A percentile compares a stretch with the other conserved stretches of the same genome.
Conservation (phyloP, 768 basidiomycete genomes). For the Lyophyllum shimeji region DNA sequence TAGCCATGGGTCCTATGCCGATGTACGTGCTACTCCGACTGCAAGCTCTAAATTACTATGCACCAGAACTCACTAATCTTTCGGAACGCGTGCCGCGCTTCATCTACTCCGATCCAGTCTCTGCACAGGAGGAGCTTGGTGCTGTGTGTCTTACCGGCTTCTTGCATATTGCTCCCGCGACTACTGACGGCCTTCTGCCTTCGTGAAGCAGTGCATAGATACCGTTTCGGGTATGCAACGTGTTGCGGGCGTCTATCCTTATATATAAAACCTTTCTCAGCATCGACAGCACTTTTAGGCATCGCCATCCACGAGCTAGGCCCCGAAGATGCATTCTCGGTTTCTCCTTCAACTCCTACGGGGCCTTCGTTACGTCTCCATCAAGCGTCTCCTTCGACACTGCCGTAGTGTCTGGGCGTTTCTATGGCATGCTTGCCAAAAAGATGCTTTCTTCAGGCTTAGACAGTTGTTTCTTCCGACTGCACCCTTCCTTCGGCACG, state of each 20-base stretch:
- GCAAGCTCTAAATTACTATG: too few species aligned
- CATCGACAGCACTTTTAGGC: neutral
- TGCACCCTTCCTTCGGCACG: neutral
- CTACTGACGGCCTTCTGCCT: neutral
- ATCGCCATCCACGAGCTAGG: neutral
- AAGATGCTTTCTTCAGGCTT: neutral
- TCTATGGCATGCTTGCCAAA: neutral
- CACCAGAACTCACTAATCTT: too few species aligned
- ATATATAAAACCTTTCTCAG: neutral
- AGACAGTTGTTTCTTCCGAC: slow-evolving; percentile 3
- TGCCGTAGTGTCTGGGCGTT: neutral
- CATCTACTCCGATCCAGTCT: too few species aligned
- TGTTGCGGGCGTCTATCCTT: neutral
- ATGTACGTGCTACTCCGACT: too few species aligned
- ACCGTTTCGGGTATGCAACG: neutral
- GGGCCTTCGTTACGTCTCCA: neutral
- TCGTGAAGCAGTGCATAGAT: neutral
- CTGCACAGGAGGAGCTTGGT: too few species aligned
- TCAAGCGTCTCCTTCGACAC: neutral
- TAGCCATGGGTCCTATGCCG: too few species aligned
- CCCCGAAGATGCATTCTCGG: neutral
- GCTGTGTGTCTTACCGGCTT: too few species aligned
- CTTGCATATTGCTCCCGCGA: neutral
- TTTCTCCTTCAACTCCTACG: neutral
- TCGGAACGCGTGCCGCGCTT: too few species aligned